A percentile compares a stretch with the other conserved stretches of the same genome.
Conservation (phyloP, 2,329 filamentous ascomycete species). For the Ophiostoma novo-ulmi region DNA sequence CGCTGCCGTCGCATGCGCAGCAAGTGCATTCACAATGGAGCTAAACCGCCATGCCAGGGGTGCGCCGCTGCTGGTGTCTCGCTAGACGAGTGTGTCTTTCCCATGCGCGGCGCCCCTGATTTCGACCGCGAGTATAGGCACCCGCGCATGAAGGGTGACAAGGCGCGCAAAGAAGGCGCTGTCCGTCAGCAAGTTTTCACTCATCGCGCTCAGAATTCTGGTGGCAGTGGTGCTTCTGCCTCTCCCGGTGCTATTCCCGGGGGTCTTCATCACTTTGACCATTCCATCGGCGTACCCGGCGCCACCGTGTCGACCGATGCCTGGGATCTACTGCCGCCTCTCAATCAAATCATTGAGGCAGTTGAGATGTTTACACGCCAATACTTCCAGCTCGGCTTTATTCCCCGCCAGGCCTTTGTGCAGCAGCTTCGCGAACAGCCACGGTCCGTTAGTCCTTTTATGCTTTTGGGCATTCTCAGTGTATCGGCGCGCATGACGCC, state of each 20-base stretch:
- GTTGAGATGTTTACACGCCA: conserved; percentile 50
- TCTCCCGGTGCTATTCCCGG: conserved; percentile 19
- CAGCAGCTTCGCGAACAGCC: conserved; percentile 44
- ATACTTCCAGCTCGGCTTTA: conserved; percentile 57
- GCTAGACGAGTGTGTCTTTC: conserved; percentile 48
- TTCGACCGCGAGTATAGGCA: conserved; percentile 53
- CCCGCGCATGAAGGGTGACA: conserved; percentile 48
- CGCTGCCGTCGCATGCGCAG: conserved; percentile 30
- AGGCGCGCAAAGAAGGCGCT: conserved; percentile 35
- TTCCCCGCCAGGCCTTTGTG: conserved; percentile 49
- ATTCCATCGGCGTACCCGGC: neutral
- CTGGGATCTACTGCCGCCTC: conserved; percentile 48
- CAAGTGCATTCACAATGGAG: conserved; percentile 28
- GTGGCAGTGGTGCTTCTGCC: conserved; percentile 18
- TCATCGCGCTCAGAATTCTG: conserved; percentile 4
- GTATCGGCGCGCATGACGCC: conserved; percentile 53
- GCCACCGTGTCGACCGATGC: conserved; percentile 33
- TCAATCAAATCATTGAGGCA: conserved; percentile 48
- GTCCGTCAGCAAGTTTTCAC: neutral
- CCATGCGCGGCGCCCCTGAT: conserved; percentile 49
- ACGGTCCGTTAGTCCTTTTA: conserved; percentile 49
- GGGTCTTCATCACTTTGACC: neutral
- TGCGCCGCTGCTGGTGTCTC: conserved; percentile 48
- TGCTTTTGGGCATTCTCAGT: conserved; percentile 52
- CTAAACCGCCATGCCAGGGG: conserved; percentile 40